Percentiles rank a stretch among this genome's conserved stretches.
Evolutionary conservation across 2,329 filamentous ascomycete genomes (phyloP).

Genomic region (Coniochaeta sp.): DNA sequence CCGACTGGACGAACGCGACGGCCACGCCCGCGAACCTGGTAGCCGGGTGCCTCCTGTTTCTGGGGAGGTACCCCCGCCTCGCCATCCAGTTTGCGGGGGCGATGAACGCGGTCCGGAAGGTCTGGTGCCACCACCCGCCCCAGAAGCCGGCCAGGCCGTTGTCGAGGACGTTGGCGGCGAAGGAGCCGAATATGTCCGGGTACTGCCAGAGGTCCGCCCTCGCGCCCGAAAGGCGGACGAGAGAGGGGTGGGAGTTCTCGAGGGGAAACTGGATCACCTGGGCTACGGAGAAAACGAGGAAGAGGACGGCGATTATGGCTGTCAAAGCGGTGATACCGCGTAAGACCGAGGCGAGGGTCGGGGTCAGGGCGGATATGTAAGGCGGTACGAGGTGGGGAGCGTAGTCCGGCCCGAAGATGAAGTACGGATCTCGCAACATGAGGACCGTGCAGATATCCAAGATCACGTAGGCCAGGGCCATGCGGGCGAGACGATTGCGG

Average conservation of each 20-base stretch:
- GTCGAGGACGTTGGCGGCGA: conserved; percentile 46
- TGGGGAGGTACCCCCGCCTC: conserved; percentile 27
- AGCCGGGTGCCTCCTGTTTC: conserved; percentile 18
- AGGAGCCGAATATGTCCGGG: conserved; percentile 48
- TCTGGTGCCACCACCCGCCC: conserved; percentile 87
- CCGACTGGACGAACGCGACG: conserved; percentile 59
- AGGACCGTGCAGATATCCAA: conserved; percentile 64
- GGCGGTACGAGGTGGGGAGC: conserved; percentile 31
- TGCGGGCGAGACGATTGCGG: conserved; percentile 30
- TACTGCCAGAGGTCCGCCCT: conserved; percentile 44
- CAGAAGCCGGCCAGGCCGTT: conserved; percentile 74
- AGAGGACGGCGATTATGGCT: conserved; percentile 53
- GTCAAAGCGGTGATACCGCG: conserved; percentile 49
- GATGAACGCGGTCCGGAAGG: conserved; percentile 68
- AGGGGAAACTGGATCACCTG: conserved; percentile 10
- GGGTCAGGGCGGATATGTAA: conserved; percentile 33
- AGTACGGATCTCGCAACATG: conserved; percentile 75
- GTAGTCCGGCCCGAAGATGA: conserved; percentile 43
- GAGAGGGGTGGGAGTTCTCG: conserved; percentile 1
- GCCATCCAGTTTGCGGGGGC: conserved; percentile 47
- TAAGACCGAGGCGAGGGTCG: conserved; percentile 40
- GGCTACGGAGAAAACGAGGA: conserved; percentile 47
- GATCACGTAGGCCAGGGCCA: conserved; percentile 54
- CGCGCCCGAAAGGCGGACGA: conserved; percentile 36
- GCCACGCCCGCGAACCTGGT: conserved; percentile 26